Percentiles rank a stretch among this genome's conserved stretches.
Conservation (phyloP, 108 stramenopile genomes). For the Fistulifera pelliculosa region DNA sequence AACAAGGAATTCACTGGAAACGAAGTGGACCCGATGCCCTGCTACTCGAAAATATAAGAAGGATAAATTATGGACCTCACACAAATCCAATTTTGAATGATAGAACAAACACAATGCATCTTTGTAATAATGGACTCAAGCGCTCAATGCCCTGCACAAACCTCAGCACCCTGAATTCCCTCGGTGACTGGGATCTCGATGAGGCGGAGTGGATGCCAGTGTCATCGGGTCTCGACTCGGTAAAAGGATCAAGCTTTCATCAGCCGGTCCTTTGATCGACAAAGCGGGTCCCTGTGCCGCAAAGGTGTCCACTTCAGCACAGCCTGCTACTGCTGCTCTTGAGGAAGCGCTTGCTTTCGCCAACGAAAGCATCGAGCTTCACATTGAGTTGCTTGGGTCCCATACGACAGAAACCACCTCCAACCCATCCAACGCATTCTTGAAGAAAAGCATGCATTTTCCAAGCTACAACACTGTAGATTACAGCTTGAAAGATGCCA, state of each 20-base stretch:
- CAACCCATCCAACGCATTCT: not conserved
- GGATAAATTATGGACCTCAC: too few species aligned
- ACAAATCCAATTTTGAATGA: too few species aligned
- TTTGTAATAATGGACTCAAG: not conserved
- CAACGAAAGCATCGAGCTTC: not conserved
- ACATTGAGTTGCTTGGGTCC: not conserved
- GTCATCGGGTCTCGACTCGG: too few species aligned
- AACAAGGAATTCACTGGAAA: too few species aligned
- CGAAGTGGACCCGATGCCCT: too few species aligned
- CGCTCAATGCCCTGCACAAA: constrained; percentile 2
- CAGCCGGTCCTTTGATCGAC: not conserved
- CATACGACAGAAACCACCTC: not conserved
- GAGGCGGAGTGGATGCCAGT: not conserved
- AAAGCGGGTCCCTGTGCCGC: not conserved
- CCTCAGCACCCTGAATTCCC: not conserved
- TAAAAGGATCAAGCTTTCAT: too few species aligned
- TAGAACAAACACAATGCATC: too few species aligned
- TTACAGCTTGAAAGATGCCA: not conserved
- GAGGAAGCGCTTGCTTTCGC: constrained; percentile 1
- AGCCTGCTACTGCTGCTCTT: not conserved
- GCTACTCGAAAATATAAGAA: too few species aligned
- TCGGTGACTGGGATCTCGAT: not conserved
- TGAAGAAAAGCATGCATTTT: not conserved
- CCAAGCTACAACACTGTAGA: not conserved
- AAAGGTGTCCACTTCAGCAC: not conserved